These are phyloP conservation scores for Harrya chromipes DNA, from an alignment of 768 basidiomycete species.

Conservation along the genomic window DNA sequence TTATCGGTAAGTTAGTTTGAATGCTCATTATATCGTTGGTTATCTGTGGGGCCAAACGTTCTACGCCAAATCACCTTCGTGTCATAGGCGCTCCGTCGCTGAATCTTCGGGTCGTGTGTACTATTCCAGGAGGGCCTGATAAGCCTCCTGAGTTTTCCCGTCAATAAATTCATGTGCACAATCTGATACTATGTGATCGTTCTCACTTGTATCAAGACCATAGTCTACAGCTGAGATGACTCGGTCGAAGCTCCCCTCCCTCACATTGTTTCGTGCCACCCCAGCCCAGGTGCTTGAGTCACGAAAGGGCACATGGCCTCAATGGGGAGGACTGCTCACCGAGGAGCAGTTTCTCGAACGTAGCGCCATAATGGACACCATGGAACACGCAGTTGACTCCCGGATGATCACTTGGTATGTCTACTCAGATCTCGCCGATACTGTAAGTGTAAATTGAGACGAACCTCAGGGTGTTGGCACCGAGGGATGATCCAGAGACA, in stretches of 20 bases:
- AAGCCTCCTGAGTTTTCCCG: too few relatives aligned
- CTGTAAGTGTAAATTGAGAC: background rate
- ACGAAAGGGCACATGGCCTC: slow-evolving; percentile 35
- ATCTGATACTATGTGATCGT: background rate
- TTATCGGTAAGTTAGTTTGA: too few relatives aligned
- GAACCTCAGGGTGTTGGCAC: slow-evolving; percentile 52
- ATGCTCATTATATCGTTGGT: too few relatives aligned
- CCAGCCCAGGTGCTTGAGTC: slow-evolving; percentile 42
- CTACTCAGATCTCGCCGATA: background rate
- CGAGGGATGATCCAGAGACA: slow-evolving; percentile 45
- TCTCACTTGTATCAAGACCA: background rate
- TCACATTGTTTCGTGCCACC: slow-evolving; percentile 50
- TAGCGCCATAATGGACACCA: slow-evolving; percentile 37
- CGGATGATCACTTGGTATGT: slow-evolving; percentile 50
- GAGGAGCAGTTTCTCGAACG: slow-evolving; percentile 46
- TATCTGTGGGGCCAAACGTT: too few relatives aligned
- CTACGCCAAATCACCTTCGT: too few relatives aligned
- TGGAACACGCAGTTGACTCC: slow-evolving; percentile 45
- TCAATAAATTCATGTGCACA: background rate
- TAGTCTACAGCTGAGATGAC: slow-evolving; percentile 2
- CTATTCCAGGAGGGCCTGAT: too few relatives aligned
- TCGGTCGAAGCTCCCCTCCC: slow-evolving; percentile 14
- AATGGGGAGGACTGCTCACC: slow-evolving; percentile 45
- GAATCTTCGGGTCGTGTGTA: too few relatives aligned
- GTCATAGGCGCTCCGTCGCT: too few relatives aligned